phyloP scores from a whole-genome alignment of 805 yeast species.

The Saccharomycopsis babjevae region DNA sequence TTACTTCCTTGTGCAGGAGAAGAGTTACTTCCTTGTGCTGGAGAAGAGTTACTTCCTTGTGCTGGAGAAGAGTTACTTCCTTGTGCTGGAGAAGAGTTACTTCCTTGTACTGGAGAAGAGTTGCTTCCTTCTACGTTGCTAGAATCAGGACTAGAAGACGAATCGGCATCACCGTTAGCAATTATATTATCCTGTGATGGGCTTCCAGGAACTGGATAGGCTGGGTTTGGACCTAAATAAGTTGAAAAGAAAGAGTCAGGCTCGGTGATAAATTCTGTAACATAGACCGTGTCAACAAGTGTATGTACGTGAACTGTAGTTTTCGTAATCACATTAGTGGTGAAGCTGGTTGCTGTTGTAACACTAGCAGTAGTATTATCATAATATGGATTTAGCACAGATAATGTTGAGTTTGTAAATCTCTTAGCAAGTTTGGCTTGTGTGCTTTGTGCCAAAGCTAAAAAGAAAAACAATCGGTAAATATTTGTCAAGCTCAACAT shows the following conservation, averaged over 20 bases:
- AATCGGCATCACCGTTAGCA: neutral
- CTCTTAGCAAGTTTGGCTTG: slow-evolving; percentile 2
- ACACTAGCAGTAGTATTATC: neutral
- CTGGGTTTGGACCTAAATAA: neutral
- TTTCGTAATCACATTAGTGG: neutral
- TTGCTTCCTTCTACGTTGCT: no score
- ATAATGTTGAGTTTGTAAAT: neutral
- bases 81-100: neutral
- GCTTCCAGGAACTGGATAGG: neutral
- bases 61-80: no score
- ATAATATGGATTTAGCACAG: neutral
- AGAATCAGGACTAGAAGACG: neutral
- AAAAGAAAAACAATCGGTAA: neutral
- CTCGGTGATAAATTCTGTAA: neutral
- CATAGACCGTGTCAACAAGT: neutral
- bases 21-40: neutral
- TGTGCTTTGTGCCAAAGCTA: neutral
- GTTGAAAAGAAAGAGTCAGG: neutral
- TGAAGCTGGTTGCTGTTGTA: neutral
- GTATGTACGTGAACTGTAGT: neutral
- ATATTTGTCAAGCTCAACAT: neutral
- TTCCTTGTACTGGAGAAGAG: neutral
- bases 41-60: neutral
- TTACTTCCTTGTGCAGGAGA: neutral
- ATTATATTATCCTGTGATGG: neutral